Evolutionary conservation across 1,284 basidiomycete species (phyloP).

Genomic region (Peniophora sp.): DNA sequence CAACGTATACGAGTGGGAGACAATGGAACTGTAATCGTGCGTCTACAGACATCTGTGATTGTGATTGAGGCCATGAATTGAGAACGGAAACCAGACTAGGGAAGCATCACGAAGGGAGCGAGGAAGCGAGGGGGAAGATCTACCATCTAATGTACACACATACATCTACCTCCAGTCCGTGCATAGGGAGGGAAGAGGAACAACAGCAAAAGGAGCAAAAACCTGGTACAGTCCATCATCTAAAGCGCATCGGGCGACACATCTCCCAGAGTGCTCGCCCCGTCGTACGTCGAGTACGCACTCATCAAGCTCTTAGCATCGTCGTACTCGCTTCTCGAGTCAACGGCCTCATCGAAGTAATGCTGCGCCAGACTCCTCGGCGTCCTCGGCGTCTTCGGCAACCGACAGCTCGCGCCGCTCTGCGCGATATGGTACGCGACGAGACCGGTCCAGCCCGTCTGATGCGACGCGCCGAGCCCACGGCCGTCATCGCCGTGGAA

Average conservation of each 20-base stretch:
- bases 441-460: constrained; percentile 94
- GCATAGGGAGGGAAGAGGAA: too few relatives aligned
- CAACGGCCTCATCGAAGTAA: constrained; percentile 87
- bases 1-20: too few relatives aligned
- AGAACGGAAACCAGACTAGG: too few relatives aligned
- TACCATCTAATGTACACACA: too few relatives aligned
- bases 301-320: constrained; percentile 56
- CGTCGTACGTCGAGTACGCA: constrained; percentile 48
- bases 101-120: too few relatives aligned
- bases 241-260: constrained; percentile 74
- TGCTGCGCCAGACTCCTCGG: constrained; percentile 84
- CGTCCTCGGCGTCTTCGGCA: constrained; percentile 85
- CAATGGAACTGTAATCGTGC: too few relatives aligned
- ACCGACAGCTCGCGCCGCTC: constrained; percentile 74
- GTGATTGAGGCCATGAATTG: too few relatives aligned
- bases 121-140: too few relatives aligned
- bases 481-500: constrained; percentile 92
- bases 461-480: constrained; percentile 93
- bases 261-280: constrained; percentile 57
- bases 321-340: constrained; percentile 62
- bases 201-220: too few relatives aligned
- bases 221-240: background rate
- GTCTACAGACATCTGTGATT: too few relatives aligned
- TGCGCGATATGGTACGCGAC: constrained; percentile 90
- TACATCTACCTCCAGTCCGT: too few relatives aligned